Evolutionary conservation across 345 rosid genomes (phyloP).

Genomic region (Eucalyptus guilfoylei): DNA sequence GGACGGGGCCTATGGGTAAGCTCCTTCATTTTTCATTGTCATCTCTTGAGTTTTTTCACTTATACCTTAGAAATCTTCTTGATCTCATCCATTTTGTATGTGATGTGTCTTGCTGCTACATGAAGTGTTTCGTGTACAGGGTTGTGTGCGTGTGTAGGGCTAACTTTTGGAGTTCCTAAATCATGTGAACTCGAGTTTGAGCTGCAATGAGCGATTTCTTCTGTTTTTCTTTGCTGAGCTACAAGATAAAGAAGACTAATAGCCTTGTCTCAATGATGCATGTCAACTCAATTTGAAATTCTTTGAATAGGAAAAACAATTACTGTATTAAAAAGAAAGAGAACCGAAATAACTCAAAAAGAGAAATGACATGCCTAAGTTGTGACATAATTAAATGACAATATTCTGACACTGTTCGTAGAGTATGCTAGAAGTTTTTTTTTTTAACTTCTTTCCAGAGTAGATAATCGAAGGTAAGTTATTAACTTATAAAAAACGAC

Average conservation of each 20-base stretch:
- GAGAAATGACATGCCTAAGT: background rate
- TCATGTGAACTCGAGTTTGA: background rate
- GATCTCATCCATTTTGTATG: background rate
- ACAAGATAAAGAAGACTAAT: background rate
- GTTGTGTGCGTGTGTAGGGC: background rate
- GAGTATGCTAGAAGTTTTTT: background rate
- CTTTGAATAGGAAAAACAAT: background rate
- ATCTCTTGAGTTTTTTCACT: background rate
- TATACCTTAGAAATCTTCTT: background rate
- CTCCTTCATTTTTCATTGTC: background rate
- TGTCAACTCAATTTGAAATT: background rate
- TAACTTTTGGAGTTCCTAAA: background rate
- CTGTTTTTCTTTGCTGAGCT: background rate
- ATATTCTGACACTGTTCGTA: background rate
- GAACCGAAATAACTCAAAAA: background rate
- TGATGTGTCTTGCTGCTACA: background rate
- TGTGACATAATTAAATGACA: background rate
- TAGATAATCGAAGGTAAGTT: background rate
- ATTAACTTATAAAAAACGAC: background rate
- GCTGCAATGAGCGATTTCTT: background rate
- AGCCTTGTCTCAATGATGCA: background rate
- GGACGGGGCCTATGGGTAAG: conserved; percentile 98
- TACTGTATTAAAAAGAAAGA: background rate
- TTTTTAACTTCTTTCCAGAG: background rate
- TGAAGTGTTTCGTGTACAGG: background rate